Evolutionary conservation across 2,329 filamentous ascomycete species (phyloP).

Genomic region (Alternaria infectoria): DNA sequence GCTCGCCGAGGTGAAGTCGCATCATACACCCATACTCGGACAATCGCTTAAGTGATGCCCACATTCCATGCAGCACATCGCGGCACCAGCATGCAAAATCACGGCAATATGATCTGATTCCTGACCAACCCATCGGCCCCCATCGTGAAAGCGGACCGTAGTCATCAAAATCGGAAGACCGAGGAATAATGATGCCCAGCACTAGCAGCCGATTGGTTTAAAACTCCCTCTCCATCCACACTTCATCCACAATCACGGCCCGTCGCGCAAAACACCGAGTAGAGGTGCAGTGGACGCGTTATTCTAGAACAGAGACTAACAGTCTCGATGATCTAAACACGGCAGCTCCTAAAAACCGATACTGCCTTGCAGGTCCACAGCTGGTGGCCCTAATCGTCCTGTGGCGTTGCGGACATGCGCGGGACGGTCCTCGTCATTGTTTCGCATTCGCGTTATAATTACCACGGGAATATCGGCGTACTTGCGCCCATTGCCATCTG

Average conservation of each 20-base stretch:
- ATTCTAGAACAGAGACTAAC: neutral
- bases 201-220: neutral
- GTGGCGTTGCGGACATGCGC: neutral
- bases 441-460: neutral
- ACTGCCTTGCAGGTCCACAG: neutral
- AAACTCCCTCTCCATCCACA: neutral
- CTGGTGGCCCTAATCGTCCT: neutral
- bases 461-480: neutral
- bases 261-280: neutral
- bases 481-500: too few species aligned
- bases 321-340: neutral
- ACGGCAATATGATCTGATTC: neutral
- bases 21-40: neutral
- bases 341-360: neutral
- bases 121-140: neutral
- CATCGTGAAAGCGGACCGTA: neutral
- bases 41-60: neutral
- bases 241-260: neutral
- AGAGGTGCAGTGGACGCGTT: neutral
- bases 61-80: neutral
- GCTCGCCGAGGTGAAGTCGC: neutral
- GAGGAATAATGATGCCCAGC: neutral
- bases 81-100: neutral
- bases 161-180: neutral
- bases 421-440: neutral